A percentile compares a stretch with the other conserved stretches of the same genome.
Conservation (phyloP, 257 asterid species). For the Vinca minor region DNA sequence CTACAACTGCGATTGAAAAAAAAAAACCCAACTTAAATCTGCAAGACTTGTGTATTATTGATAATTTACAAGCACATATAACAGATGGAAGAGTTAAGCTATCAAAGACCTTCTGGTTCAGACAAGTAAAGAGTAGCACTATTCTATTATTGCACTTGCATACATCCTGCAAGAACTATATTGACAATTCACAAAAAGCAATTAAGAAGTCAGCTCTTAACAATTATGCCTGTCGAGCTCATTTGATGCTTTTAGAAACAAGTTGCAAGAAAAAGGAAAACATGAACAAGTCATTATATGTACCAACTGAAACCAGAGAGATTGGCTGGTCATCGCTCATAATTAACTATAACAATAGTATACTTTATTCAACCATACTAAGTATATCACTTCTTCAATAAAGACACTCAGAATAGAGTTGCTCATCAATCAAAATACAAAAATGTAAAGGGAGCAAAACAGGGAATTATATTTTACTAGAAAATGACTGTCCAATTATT, state of each 20-base stretch:
- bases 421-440: too few relatives aligned
- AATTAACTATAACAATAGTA: not conserved
- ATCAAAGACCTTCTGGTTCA: not conserved
- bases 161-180: not conserved
- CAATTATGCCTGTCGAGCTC: too few relatives aligned
- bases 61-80: not conserved
- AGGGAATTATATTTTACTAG: too few relatives aligned
- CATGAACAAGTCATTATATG: not conserved
- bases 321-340: not conserved
- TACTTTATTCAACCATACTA: not conserved
- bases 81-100: not conserved
- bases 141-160: not conserved
- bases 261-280: not conserved
- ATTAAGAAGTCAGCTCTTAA: too few relatives aligned
- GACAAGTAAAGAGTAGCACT: not conserved
- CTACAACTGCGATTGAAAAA: too few relatives aligned
- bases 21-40: too few relatives aligned
- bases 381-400: not conserved
- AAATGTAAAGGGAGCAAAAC: too few relatives aligned
- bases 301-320: not conserved
- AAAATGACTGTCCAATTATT: too few relatives aligned
- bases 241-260: too few relatives aligned
- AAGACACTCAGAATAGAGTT: not conserved
- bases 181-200: not conserved
- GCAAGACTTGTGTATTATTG: not conserved